A percentile compares a stretch with the other conserved stretches of the same genome.
Evolutionary conservation across 192 early-diverging fungal species (phyloP).

Genomic region (Chytriomyces sp.): DNA sequence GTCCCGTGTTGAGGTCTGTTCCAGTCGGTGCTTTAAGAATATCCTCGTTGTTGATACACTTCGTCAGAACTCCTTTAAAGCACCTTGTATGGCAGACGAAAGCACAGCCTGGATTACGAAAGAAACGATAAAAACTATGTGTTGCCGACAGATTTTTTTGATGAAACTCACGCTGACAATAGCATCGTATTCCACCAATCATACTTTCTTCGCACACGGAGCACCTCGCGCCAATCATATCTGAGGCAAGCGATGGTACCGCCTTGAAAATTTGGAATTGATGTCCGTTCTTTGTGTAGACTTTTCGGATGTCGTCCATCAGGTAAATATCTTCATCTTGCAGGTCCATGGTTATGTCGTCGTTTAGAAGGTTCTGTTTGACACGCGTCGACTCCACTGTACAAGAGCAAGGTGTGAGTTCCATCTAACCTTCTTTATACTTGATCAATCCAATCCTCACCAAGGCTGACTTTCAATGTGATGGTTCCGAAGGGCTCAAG

Average conservation of each 20-base stretch:
- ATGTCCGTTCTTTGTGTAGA: conserved; percentile 21
- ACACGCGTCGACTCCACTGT: conserved; percentile 10
- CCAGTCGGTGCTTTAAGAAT: conserved; percentile 44
- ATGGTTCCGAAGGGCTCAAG: conserved; percentile 10
- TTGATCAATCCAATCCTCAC: too few species aligned
- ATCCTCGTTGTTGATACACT: conserved; percentile 72
- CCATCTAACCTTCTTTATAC: too few species aligned
- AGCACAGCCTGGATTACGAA: conserved; percentile 5
- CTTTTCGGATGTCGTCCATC: conserved; percentile 19
- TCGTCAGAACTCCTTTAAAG: conserved; percentile 81
- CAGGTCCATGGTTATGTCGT: not conserved
- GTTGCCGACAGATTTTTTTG: not conserved
- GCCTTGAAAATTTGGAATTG: conserved; percentile 29
- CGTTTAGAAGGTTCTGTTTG: not conserved
- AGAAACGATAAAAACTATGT: not conserved
- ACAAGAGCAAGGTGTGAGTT: too few species aligned
- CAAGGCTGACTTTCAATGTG: conserved; percentile 4
- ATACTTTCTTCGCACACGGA: conserved; percentile 21
- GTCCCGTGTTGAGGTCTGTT: conserved; percentile 68
- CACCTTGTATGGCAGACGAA: conserved; percentile 73
- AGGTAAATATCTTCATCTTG: conserved; percentile 26
- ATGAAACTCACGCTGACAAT: conserved; percentile 13
- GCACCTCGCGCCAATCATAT: conserved; percentile 17
- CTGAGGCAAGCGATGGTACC: conserved; percentile 7
- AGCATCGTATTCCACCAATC: conserved; percentile 26